Base-by-base conservation (phyloP, 139 green algal species). In the Chlamydomonas applanata region DNA sequence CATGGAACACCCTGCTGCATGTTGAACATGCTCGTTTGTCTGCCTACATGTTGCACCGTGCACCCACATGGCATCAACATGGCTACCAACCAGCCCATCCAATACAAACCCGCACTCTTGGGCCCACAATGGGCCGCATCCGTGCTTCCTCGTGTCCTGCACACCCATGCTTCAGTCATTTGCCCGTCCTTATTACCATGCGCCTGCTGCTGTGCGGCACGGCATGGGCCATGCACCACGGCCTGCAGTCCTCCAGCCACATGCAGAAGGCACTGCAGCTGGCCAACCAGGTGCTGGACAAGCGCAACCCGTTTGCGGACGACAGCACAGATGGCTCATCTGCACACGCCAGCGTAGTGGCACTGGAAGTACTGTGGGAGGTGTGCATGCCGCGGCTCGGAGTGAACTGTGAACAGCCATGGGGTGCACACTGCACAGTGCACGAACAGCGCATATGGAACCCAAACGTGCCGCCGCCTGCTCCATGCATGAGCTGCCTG, bases 361-460 rank as follows among this genome's bases (percentile, higher is more conserved):
- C 78, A 4, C 52, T 83, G 52, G 78, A 83, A 49, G 29, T 83
- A 2, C 52, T 59, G 9, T 82, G 77, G 77, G 52, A 49, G 16
- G 62, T 69, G 62, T 69, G 27, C 40, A 7, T 45, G 13, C 20
- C 20, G 60, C 3, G 29, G 27, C 20, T 20, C 29, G 29, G 5
- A 19, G 9, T n/a, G 29, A 40, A 49, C 34, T 14, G 5, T 16
- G 32, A 49, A 5, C 25, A 27, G n/a, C n/a, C n/a, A n/a, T n/a
- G n/a, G n/a, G n/a, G n/a, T n/a, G n/a, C n/a, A n/a, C n/a, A n/a
- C n/a, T n/a, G n/a, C n/a, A n/a, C n/a, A n/a, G n/a, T 49, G 40
- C 40, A 49, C 11, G 40, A 49, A 49, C 40, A 49, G 40, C 40
- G 7, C 40, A 49, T n/a, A n/a, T n/a, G n/a, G n/a, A n/a, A n/a